Evolutionary conservation across 192 early-diverging fungal species (phyloP).

Genomic region (Coemansia sp.): DNA sequence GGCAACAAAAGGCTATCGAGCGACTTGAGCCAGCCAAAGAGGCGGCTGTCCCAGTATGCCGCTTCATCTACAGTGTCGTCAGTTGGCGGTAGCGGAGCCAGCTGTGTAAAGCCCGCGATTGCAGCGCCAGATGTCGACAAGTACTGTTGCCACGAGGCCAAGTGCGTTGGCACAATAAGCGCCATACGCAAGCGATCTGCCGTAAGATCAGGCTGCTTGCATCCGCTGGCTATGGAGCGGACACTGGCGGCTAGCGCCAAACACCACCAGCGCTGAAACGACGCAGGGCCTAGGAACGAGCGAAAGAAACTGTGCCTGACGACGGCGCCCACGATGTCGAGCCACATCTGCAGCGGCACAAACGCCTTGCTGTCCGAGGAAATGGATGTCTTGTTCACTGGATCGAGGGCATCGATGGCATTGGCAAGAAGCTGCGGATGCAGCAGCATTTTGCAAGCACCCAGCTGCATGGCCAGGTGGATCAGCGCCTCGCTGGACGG

Average conservation of each 20-base stretch:
- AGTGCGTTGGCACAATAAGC: slow-evolving; percentile 25
- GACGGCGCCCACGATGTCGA: slow-evolving; percentile 32
- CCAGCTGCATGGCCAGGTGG: slow-evolving; percentile 26
- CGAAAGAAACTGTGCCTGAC: slow-evolving; percentile 41
- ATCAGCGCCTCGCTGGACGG: slow-evolving; percentile 33
- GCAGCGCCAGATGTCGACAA: slow-evolving; percentile 12
- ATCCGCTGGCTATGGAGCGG: not conserved
- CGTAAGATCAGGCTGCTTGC: not conserved
- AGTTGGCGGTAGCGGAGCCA: not conserved
- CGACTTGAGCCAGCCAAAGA: slow-evolving; percentile 9
- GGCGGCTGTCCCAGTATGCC: not conserved
- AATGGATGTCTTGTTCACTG: not conserved
- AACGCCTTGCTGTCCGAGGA: not conserved
- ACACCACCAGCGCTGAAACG: slow-evolving; percentile 30
- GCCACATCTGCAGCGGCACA: slow-evolving; percentile 35
- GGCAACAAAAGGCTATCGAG: not conserved
- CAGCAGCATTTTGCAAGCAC: slow-evolving; percentile 20
- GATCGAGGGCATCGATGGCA: not conserved
- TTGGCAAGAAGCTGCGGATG: slow-evolving; percentile 17
- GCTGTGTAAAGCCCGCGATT: not conserved
- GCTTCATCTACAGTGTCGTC: not conserved
- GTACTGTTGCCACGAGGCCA: slow-evolving; percentile 32
- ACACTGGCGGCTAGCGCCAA: slow-evolving; percentile 25
- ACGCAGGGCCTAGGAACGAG: slow-evolving; percentile 5
- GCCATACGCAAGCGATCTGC: slow-evolving; percentile 6